Conservation (phyloP, 164 flowering plant species). For the Chloranthus sessilifolius region DNA sequence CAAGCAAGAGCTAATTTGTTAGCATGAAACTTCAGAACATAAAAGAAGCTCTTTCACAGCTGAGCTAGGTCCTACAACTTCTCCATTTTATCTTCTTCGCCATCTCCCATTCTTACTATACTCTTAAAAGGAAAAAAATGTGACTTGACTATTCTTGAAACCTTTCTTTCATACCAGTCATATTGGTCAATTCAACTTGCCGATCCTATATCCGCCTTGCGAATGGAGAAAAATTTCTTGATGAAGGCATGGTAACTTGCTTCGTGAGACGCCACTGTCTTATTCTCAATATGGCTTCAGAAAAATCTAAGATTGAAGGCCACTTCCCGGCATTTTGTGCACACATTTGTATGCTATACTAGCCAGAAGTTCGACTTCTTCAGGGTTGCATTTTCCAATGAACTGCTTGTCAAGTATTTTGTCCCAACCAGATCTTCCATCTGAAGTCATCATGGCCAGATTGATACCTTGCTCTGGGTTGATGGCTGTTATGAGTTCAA, state of each 20-base stretch:
- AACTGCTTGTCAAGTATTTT: slow-evolving; percentile 79
- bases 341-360: slow-evolving; percentile 72
- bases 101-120: no score
- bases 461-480: slow-evolving; percentile 78
- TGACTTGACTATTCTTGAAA: neutral
- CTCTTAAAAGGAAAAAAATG: no score
- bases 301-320: slow-evolving; percentile 75
- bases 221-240: slow-evolving; percentile 34
- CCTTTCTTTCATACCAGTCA: slow-evolving; percentile 37
- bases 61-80: no score
- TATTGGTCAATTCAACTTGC: slow-evolving; percentile 51
- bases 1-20: no score
- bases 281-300: slow-evolving; percentile 63
- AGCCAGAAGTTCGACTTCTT: slow-evolving; percentile 68
- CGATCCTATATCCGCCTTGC: slow-evolving; percentile 61
- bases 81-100: no score
- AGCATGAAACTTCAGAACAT: no score
- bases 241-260: slow-evolving; percentile 58
- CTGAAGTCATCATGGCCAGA: slow-evolving; percentile 83
- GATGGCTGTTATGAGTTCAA: slow-evolving; percentile 91
- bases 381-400: slow-evolving; percentile 56
- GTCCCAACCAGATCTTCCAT: slow-evolving; percentile 57
- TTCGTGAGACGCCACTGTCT: slow-evolving; percentile 45
- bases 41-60: no score
- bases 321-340: slow-evolving; percentile 64